A percentile compares a stretch with the other conserved stretches of the same genome.
These are phyloP conservation scores for Coccinonectria pachysandricola DNA, from an alignment of 2,329 filamentous ascomycete species.

Conservation along the genomic window DNA sequence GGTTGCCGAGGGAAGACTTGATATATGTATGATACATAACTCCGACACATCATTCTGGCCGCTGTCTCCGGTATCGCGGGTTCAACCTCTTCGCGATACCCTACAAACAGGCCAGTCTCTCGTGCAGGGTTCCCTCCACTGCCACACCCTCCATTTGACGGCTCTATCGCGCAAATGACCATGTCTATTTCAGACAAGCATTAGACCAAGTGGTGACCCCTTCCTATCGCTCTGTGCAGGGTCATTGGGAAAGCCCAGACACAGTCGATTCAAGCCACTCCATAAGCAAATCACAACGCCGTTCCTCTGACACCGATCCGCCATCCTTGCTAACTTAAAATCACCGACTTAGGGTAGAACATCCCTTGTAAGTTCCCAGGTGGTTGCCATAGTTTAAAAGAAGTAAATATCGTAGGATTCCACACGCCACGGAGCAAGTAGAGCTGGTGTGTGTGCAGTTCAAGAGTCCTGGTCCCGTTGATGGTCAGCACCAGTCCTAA, in stretches of 20 bases:
- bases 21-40: slow-evolving; percentile 16
- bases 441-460: too few relatives aligned
- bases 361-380: slow-evolving; percentile 6
- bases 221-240: too few relatives aligned
- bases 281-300: slow-evolving; percentile 16
- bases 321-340: slow-evolving; percentile 12
- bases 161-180: slow-evolving; percentile 13
- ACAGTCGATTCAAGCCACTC: slow-evolving; percentile 8
- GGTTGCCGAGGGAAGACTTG: slow-evolving; percentile 7
- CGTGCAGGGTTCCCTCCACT: too few relatives aligned
- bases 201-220: slow-evolving; percentile 12
- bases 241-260: slow-evolving; percentile 8
- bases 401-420: too few relatives aligned
- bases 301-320: slow-evolving; percentile 11
- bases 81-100: background rate
- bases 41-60: too few relatives aligned
- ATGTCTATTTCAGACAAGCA: slow-evolving; percentile 11
- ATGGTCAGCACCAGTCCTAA: slow-evolving; percentile 29
- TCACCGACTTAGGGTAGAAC: slow-evolving; percentile 6
- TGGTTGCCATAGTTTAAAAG: slow-evolving; percentile 12
- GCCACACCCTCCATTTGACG: slow-evolving; percentile 12
- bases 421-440: too few relatives aligned
- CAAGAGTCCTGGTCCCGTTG: slow-evolving; percentile 31
- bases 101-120: slow-evolving; percentile 17
- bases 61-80: too few relatives aligned